Evolutionary conservation across 1,284 basidiomycete species (phyloP).

Genomic region (Sporisorium graminicola): DNA sequence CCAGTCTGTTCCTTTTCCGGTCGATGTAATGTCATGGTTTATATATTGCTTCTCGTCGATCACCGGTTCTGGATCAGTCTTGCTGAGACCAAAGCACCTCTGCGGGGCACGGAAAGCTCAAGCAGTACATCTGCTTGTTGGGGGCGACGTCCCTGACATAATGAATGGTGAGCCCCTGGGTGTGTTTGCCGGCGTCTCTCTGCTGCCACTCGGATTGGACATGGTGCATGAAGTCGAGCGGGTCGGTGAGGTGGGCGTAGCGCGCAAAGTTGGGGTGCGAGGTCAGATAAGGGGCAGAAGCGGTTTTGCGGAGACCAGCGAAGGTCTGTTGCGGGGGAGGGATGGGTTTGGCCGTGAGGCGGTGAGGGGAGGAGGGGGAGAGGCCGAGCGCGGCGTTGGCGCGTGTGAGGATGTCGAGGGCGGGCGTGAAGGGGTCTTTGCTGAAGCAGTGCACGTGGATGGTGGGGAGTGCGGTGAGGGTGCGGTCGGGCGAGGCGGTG

Average conservation of each 20-base stretch:
- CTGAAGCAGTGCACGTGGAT: conserved; percentile 98
- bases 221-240: conserved; percentile 2
- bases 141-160: conserved; percentile 93
- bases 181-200: conserved; percentile 7
- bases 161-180: conserved; percentile 74
- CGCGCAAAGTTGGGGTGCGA: conserved; percentile 22
- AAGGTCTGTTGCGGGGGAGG: conserved; percentile 36
- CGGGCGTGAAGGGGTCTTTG: conserved; percentile 74
- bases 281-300: conserved; percentile 16
- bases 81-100: conserved; percentile 64
- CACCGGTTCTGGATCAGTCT: no score
- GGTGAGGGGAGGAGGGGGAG: not conserved
- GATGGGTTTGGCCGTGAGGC: conserved; percentile 20
- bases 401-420: conserved; percentile 57
- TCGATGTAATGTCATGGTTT: not conserved
- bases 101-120: conserved; percentile 86
- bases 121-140: conserved; percentile 98
- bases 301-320: conserved; percentile 25
- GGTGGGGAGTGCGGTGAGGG: conserved; percentile 76
- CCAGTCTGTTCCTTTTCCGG: conserved; percentile 3
- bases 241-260: conserved; percentile 2
- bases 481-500: conserved; percentile 9
- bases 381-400: conserved; percentile 56
- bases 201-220: conserved; percentile 8
- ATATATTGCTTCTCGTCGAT: not conserved